Conservation (phyloP, 73 alveolate genomes). For the Uronychia binucleata region DNA sequence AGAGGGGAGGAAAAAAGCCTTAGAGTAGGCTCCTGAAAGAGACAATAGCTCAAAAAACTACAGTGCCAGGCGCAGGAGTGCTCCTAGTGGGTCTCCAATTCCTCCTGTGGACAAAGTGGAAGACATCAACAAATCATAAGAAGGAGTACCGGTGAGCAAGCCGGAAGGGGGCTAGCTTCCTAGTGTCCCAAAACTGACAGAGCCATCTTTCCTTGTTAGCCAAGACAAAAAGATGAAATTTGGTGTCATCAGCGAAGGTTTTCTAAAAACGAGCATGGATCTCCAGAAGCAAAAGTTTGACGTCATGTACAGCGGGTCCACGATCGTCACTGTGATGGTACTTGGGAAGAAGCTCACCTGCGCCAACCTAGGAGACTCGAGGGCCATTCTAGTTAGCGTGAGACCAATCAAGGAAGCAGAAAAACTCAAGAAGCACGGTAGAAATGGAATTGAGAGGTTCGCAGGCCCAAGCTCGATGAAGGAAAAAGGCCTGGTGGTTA, state of each 20-base stretch:
- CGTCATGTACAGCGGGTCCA: constrained; percentile 45
- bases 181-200: too few relatives aligned
- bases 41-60: not conserved
- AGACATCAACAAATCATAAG: not conserved
- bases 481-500: not conserved
- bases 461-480: not conserved
- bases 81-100: not conserved
- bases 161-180: too few relatives aligned
- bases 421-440: not conserved
- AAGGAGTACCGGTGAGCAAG: not conserved
- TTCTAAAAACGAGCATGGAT: not conserved
- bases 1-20: not conserved
- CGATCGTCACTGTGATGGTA: constrained; percentile 46
- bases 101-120: not conserved
- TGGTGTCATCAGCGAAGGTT: not conserved
- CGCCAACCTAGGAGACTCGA: constrained; percentile 84
- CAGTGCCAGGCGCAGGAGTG: not conserved
- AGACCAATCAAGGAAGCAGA: constrained; percentile 20
- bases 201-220: not conserved
- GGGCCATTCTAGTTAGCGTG: constrained; percentile 69
- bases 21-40: not conserved
- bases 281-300: not conserved
- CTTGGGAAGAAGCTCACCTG: constrained; percentile 66
- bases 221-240: not conserved
- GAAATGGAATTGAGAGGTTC: not conserved